Evolutionary conservation across 164 flowering plant genomes (phyloP).

Genomic region (Vitis rotundifolia): DNA sequence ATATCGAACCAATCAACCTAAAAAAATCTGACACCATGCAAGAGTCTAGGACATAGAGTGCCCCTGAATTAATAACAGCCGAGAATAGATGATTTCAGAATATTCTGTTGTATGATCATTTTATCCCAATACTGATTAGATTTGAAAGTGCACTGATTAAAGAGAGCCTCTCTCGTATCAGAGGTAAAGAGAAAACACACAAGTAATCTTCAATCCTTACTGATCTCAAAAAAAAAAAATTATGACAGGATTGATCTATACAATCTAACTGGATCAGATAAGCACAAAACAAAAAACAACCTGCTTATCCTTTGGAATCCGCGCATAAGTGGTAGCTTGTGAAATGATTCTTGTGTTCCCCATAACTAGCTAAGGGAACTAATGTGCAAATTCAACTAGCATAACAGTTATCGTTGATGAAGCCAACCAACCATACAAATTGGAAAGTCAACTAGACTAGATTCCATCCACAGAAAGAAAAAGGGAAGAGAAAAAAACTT

Average conservation of each 20-base stretch:
- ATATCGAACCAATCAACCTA: no score
- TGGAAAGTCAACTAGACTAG: neutral
- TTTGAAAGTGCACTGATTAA: no score
- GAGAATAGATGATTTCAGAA: no score
- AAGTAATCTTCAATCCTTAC: neutral
- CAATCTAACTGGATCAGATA: conserved; percentile 29
- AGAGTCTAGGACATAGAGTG: no score
- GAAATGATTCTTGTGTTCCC: neutral
- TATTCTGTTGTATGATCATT: no score
- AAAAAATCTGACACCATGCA: no score
- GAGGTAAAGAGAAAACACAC: neutral
- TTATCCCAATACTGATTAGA: no score
- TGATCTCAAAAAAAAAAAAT: neutral
- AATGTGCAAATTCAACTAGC: neutral
- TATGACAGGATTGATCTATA: conserved; percentile 11
- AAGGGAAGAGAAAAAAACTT: neutral
- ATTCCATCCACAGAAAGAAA: no score
- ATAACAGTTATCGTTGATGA: neutral
- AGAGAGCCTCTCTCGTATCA: neutral
- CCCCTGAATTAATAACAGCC: no score
- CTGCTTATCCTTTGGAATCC: conserved; percentile 24
- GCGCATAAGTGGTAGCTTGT: neutral
- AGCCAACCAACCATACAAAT: neutral
- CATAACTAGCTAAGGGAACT: neutral
- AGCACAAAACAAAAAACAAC: conserved; percentile 30